A percentile compares a stretch with the other conserved stretches of the same genome.
phyloP scores from a whole-genome alignment of 345 rosid species.

The Microthlaspi erraticum region DNA sequence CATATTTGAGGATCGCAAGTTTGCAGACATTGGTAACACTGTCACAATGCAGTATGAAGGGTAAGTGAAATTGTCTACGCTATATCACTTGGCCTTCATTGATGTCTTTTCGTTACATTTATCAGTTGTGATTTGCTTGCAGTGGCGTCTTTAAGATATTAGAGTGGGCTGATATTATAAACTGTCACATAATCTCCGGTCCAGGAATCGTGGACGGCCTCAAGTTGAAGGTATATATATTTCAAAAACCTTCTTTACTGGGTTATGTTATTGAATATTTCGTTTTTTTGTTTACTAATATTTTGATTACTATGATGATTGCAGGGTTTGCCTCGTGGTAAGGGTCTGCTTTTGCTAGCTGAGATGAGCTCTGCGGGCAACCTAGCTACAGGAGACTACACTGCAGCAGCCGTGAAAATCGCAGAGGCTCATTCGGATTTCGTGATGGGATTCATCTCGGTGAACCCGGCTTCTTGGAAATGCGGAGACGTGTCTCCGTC shows the following conservation, averaged over 20 bases:
- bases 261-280: background rate
- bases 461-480: conserved; percentile 96
- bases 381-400: conserved; percentile 94
- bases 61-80: conserved; percentile 44
- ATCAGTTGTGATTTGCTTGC: conserved; percentile 21
- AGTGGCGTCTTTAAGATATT: conserved; percentile 83
- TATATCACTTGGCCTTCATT: conserved; percentile 8
- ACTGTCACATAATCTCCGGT: conserved; percentile 89
- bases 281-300: background rate
- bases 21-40: conserved; percentile 98
- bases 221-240: conserved; percentile 72
- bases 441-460: conserved; percentile 96
- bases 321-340: conserved; percentile 92
- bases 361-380: conserved; percentile 99
- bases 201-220: conserved; percentile 96
- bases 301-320: conserved; percentile 10
- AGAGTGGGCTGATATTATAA: conserved; percentile 97
- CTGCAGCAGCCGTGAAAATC: conserved; percentile 88
- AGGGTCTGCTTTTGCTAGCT: conserved; percentile 86
- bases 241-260: background rate
- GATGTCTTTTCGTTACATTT: background rate
- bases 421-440: conserved; percentile 96
- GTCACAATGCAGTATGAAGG: conserved; percentile 99
- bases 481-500: conserved; percentile 78
- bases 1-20: conserved; percentile 96